These are phyloP conservation scores for Agrocybe chaxingu DNA, from an alignment of 768 basidiomycete species.

Conservation along the genomic window DNA sequence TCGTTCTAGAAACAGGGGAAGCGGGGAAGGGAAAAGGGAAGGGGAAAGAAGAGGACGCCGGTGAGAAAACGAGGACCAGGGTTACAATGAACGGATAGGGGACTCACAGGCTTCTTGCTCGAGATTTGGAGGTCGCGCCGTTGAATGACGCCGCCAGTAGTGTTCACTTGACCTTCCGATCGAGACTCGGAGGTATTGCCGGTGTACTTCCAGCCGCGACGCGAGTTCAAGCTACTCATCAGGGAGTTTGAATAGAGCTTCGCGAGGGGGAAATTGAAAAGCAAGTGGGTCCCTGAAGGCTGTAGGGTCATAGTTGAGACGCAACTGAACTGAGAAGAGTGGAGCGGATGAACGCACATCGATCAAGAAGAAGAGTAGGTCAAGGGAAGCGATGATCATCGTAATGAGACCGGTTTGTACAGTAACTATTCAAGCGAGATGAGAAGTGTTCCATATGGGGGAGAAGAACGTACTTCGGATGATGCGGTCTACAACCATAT, in stretches of 20 bases:
- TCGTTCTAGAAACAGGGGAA: too few relatives aligned
- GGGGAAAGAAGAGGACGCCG: too few relatives aligned
- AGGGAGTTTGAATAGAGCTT: slow-evolving; percentile 18
- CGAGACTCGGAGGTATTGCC: not conserved
- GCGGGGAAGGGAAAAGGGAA: too few relatives aligned
- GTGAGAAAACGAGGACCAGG: too few relatives aligned
- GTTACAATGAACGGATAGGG: too few relatives aligned
- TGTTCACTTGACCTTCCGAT: too few relatives aligned
- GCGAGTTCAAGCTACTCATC: slow-evolving; percentile 19
- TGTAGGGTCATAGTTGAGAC: not conserved
- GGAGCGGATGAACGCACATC: slow-evolving; percentile 15
- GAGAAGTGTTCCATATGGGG: not conserved
- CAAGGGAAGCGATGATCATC: slow-evolving; percentile 28
- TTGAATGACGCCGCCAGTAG: too few relatives aligned
- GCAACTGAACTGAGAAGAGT: too few relatives aligned
- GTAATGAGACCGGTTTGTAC: slow-evolving; percentile 36
- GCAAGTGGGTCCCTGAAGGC: slow-evolving; percentile 14
- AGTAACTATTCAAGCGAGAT: slow-evolving; percentile 21
- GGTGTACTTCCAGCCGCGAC: slow-evolving; percentile 7
- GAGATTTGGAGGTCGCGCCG: too few relatives aligned
- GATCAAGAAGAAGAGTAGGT: slow-evolving; percentile 29
- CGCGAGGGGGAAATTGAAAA: slow-evolving; percentile 18
- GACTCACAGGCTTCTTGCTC: too few relatives aligned
- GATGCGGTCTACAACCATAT: slow-evolving; percentile 39
- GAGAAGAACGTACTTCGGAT: slow-evolving; percentile 28